Conservation (phyloP, 1,284 basidiomycete genomes). For the Moesziomyces globuligerus region DNA sequence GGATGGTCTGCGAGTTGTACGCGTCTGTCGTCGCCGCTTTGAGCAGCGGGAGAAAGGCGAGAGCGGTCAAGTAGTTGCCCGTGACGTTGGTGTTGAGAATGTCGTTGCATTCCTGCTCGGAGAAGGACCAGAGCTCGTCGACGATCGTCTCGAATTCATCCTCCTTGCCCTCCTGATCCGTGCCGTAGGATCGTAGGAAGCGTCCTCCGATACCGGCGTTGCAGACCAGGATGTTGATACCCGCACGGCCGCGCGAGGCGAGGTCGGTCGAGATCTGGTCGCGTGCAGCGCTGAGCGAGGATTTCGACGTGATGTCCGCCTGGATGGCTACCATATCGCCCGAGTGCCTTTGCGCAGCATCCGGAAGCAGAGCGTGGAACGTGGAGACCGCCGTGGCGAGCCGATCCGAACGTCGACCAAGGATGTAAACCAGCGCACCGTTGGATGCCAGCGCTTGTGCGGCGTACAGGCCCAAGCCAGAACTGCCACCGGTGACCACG, state of each 20-base stretch:
- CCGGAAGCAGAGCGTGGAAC: constrained; percentile 10
- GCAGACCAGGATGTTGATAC: constrained; percentile 39
- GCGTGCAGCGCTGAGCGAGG: constrained; percentile 19
- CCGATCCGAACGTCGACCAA: constrained; percentile 28
- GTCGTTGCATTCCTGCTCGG: constrained; percentile 19
- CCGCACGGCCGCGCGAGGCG: background rate
- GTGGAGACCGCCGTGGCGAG: constrained; percentile 22
- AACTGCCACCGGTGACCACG: constrained; percentile 45
- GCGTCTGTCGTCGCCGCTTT: constrained; percentile 4
- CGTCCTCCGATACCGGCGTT: constrained; percentile 40
- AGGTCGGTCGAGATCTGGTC: constrained; percentile 17
- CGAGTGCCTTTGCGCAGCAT: background rate
- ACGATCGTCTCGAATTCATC: constrained; percentile 25
- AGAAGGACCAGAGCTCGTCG: constrained; percentile 40
- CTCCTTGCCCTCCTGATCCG: constrained; percentile 5
- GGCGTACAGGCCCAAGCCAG: constrained; percentile 46
- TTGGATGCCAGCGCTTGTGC: constrained; percentile 48
- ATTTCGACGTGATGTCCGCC: constrained; percentile 44
- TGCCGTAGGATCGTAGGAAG: constrained; percentile 33
- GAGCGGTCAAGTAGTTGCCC: constrained; percentile 42
- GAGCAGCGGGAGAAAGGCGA: constrained; percentile 39
- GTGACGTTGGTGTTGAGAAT: constrained; percentile 45
- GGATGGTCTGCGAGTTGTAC: constrained; percentile 38
- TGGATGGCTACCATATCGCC: constrained; percentile 21
- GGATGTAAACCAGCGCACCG: constrained; percentile 48